These are phyloP conservation scores for Nidula microcarpa DNA, from an alignment of 768 basidiomycete genomes.

Conservation along the genomic window DNA sequence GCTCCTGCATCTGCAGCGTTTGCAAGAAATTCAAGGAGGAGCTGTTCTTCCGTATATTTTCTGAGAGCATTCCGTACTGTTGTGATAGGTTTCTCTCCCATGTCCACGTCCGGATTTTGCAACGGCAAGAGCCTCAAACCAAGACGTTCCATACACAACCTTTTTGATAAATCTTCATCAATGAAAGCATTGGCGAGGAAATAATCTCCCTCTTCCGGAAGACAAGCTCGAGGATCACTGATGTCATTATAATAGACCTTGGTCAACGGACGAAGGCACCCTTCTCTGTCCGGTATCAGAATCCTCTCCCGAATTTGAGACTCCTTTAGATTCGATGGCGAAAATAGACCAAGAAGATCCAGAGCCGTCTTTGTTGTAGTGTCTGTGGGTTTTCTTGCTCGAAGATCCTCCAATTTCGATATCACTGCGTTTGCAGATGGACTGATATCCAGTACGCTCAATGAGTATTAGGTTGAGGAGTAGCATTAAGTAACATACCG, in stretches of 20 bases:
- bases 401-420: too few species aligned
- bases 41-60: conserved; percentile 38
- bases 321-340: conserved; percentile 13
- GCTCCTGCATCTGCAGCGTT: conserved; percentile 52
- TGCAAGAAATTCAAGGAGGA: conserved; percentile 48
- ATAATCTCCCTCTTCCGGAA: conserved; percentile 12
- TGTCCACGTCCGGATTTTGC: conserved; percentile 26
- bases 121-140: conserved; percentile 28
- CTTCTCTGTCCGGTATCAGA: conserved; percentile 28
- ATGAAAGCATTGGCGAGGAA: conserved; percentile 26
- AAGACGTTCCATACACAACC: conserved; percentile 25
- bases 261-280: conserved; percentile 18
- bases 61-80: conserved; percentile 38
- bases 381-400: too few species aligned
- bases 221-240: conserved; percentile 19
- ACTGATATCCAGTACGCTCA: conserved; percentile 11
- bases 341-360: conserved; percentile 22
- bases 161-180: conserved; percentile 23
- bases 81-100: conserved; percentile 38
- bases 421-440: conserved; percentile 22
- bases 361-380: conserved; percentile 12
- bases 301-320: conserved; percentile 17
- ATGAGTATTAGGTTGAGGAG: not conserved
- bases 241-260: conserved; percentile 38
- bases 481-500: conserved; percentile 18